These are phyloP conservation scores for Boeremia exigua DNA, from an alignment of 2,329 filamentous ascomycete species.

Conservation along the genomic window DNA sequence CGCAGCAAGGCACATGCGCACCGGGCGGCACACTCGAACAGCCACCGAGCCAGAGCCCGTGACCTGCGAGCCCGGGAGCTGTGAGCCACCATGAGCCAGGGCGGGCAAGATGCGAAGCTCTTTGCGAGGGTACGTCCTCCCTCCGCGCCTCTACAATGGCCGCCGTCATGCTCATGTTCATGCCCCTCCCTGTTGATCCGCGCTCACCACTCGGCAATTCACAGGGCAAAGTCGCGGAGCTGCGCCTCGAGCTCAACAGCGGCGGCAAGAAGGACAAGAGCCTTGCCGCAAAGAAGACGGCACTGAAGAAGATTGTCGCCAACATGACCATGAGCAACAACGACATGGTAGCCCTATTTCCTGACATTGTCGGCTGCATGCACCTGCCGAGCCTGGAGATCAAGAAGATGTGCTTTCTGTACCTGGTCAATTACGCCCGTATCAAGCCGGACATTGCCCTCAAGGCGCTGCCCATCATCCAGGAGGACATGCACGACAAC, in stretches of 20 bases:
- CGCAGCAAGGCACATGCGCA: slow-evolving; percentile 43
- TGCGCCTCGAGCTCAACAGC: slow-evolving; percentile 90
- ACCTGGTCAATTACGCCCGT: slow-evolving; percentile 94
- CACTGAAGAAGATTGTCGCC: slow-evolving; percentile 98
- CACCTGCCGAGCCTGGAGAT: slow-evolving; percentile 92
- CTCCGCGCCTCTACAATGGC: slow-evolving; percentile 4
- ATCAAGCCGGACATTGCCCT: slow-evolving; percentile 93
- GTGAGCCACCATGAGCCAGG: slow-evolving; percentile 63
- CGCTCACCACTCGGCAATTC: slow-evolving; percentile 57
- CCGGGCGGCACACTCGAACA: neutral
- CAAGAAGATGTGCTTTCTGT: slow-evolving; percentile 99
- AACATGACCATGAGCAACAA: slow-evolving; percentile 99
- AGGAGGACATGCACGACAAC: slow-evolving; percentile 90
- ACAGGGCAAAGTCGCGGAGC: slow-evolving; percentile 98
- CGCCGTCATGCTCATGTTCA: slow-evolving; percentile 45
- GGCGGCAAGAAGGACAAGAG: slow-evolving; percentile 99
- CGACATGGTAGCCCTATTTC: slow-evolving; percentile 97
- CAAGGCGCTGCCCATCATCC: slow-evolving; percentile 86
- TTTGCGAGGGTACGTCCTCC: slow-evolving; percentile 84
- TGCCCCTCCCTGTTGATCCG: slow-evolving; percentile 49
- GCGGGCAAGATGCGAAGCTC: slow-evolving; percentile 96
- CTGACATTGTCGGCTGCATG: slow-evolving; percentile 96
- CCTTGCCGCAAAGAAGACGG: slow-evolving; percentile 92
- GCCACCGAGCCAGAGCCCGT: slow-evolving; percentile 16
- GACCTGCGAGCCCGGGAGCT: slow-evolving; percentile 23